phyloP scores from a whole-genome alignment of 805 yeast species.

The Candida khao-thaluensis region DNA sequence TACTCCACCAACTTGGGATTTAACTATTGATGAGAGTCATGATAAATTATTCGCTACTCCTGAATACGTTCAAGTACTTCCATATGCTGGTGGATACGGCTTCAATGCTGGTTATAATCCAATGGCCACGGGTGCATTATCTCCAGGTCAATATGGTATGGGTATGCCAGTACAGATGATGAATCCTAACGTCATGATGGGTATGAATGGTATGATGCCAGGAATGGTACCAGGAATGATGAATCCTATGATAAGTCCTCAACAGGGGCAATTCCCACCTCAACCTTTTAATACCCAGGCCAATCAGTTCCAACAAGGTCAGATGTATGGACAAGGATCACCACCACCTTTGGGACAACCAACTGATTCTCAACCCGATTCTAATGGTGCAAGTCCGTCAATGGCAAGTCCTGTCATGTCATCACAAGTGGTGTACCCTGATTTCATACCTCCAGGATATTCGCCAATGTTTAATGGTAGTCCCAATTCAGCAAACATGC shows the following conservation, averaged over 20 bases:
- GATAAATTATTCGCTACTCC: slow-evolving; percentile 40
- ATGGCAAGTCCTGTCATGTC: slow-evolving; percentile 1
- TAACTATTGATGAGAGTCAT: slow-evolving; percentile 57
- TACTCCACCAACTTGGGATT: slow-evolving; percentile 78
- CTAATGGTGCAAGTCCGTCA: slow-evolving; percentile 3
- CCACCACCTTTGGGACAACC: slow-evolving; percentile 5
- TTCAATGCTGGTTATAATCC: background rate
- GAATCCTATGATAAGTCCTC: slow-evolving; percentile 13
- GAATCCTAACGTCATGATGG: slow-evolving; percentile 5
- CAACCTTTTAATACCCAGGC: slow-evolving; percentile 17
- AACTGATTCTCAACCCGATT: background rate
- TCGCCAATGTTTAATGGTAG: slow-evolving; percentile 27
- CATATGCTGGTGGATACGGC: slow-evolving; percentile 1
- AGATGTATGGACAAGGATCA: background rate
- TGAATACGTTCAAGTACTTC: slow-evolving; percentile 17
- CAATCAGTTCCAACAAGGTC: slow-evolving; percentile 27
- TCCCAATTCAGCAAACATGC: slow-evolving; percentile 4
- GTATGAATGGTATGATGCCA: slow-evolving; percentile 4
- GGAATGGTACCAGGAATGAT: slow-evolving; percentile 6
- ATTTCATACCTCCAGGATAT: slow-evolving; percentile 26
- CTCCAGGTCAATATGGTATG: slow-evolving; percentile 7
- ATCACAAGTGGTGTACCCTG: slow-evolving; percentile 2
- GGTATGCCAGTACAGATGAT: slow-evolving; percentile 6
- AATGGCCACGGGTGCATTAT: slow-evolving; percentile 3
- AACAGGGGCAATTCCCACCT: slow-evolving; percentile 15